Evolutionary conservation across 225 moss, liverwort and hornwort genomes (phyloP).

Genomic region (Marchantia paleacea): DNA sequence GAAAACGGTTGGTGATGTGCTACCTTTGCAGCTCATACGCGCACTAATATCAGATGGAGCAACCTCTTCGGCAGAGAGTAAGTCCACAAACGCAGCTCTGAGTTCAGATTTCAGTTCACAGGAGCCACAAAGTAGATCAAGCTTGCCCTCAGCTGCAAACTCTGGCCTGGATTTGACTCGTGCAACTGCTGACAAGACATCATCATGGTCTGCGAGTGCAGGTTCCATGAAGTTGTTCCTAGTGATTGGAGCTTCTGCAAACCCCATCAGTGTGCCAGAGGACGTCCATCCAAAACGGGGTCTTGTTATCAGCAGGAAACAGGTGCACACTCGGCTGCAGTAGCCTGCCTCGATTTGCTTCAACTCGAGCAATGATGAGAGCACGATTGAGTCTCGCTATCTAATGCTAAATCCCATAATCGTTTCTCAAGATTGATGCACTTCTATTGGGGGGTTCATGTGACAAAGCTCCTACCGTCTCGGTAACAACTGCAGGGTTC

Average conservation of each 20-base stretch:
- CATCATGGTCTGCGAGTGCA: background rate
- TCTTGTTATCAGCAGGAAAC: slow-evolving; percentile 8
- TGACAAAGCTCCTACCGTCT: background rate
- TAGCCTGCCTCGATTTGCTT: background rate
- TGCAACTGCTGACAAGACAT: background rate
- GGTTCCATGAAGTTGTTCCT: slow-evolving; percentile 26
- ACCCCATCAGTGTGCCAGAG: background rate
- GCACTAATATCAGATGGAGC: slow-evolving; percentile 29
- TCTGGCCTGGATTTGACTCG: background rate
- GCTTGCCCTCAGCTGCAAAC: background rate
- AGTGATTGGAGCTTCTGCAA: slow-evolving; percentile 25
- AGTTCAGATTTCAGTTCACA: background rate
- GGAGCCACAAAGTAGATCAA: background rate
- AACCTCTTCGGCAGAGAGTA: slow-evolving; percentile 12
- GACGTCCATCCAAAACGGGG: slow-evolving; percentile 21
- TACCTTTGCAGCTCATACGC: slow-evolving; percentile 20
- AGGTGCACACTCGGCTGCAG: background rate
- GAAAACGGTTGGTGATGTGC: background rate
- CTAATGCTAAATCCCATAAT: background rate
- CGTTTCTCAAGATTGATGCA: background rate
- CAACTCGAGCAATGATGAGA: background rate
- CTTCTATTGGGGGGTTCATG: background rate
- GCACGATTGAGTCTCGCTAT: background rate
- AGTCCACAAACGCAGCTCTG: background rate
- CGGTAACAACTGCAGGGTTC: background rate